These are phyloP conservation scores for Nowakowskiella sp. DNA, from an alignment of 192 early-diverging fungal species.

Conservation along the genomic window DNA sequence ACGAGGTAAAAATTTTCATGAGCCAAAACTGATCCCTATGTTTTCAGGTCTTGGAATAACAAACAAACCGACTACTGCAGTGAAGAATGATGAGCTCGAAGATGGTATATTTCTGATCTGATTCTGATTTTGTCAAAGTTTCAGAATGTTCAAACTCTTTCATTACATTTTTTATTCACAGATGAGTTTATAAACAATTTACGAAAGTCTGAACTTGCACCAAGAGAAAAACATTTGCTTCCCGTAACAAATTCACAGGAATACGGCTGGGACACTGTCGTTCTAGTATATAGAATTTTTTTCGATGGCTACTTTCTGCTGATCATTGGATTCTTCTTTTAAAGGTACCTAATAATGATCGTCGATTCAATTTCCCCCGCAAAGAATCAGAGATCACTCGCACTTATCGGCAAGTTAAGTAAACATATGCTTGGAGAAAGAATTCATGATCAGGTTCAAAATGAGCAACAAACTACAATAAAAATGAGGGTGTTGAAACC, in stretches of 20 bases:
- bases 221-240: constrained; percentile 2
- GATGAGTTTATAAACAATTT: not conserved
- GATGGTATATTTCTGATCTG: not conserved
- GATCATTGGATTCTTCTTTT: no score
- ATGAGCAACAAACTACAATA: no score
- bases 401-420: no score
- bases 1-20: not conserved
- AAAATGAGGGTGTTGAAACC: no score
- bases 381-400: no score
- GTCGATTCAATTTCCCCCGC: no score
- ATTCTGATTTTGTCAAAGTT: not conserved
- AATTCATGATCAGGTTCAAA: no score
- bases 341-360: no score
- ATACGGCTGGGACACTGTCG: constrained; percentile 32
- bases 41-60: constrained; percentile 17
- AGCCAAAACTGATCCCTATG: not conserved
- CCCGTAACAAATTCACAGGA: constrained; percentile 17
- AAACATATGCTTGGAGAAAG: no score
- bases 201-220: not conserved
- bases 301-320: no score
- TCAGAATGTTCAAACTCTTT: not conserved
- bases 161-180: not conserved
- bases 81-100: not conserved
- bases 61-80: constrained; percentile 18
- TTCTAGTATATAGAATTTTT: no score